These are phyloP conservation scores for Trichoderma cornu-damae DNA, from an alignment of 2,329 filamentous ascomycete genomes.

Conservation along the genomic window DNA sequence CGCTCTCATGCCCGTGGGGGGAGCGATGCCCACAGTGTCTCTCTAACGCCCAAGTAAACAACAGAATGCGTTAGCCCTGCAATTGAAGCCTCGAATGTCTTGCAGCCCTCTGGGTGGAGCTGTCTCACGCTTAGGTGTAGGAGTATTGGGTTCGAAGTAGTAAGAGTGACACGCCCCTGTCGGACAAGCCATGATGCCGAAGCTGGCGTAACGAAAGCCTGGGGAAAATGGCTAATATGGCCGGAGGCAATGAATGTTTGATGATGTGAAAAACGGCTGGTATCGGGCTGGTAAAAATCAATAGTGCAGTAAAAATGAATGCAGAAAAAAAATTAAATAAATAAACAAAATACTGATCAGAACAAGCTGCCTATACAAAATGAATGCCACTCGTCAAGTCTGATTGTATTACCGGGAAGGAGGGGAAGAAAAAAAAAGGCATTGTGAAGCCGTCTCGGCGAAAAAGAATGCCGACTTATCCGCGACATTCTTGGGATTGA, in stretches of 20 bases:
- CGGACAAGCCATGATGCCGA: neutral
- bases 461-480: neutral
- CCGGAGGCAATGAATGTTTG: neutral
- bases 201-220: neutral
- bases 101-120: neutral
- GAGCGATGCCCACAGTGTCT: neutral
- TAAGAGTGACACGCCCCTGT: neutral
- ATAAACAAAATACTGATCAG: neutral
- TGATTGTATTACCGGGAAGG: no score
- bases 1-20: neutral
- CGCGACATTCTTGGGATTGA: neutral
- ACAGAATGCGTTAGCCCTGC: neutral
- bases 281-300: no score
- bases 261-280: neutral
- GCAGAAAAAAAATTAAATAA: no score
- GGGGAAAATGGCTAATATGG: neutral
- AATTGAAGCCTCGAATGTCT: neutral
- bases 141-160: neutral
- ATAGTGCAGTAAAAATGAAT: neutral
- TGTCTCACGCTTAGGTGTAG: neutral
- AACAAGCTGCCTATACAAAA: neutral
- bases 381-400: neutral
- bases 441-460: neutral
- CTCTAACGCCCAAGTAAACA: neutral
- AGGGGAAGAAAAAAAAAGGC: neutral